phyloP scores from a whole-genome alignment of 2,329 filamentous ascomycete genomes.

The Pseudonectria foliicola region DNA sequence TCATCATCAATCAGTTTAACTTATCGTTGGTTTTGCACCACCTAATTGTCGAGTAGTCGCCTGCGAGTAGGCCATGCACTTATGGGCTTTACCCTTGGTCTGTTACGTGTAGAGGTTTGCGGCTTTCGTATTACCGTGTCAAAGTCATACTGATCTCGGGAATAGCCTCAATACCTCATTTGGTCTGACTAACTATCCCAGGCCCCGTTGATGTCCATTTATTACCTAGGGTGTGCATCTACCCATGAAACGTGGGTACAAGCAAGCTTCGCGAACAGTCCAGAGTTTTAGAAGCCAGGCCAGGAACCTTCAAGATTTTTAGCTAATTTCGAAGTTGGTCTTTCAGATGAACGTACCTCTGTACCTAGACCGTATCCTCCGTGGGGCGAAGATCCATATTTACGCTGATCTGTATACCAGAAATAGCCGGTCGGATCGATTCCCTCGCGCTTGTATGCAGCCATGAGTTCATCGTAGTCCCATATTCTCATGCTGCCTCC shows the following conservation, averaged over 20 bases:
- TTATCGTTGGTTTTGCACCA: no score
- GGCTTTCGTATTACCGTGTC: no score
- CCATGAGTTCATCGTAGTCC: constrained; percentile 79
- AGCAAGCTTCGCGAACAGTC: constrained; percentile 56
- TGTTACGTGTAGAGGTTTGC: no score
- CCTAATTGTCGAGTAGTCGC: no score
- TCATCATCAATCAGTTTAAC: no score
- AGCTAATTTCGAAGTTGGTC: background rate
- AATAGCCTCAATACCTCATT: no score
- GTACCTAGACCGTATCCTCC: constrained; percentile 87
- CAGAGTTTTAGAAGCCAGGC: constrained; percentile 57
- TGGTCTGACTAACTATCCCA: no score
- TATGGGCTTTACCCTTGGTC: no score
- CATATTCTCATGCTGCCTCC: constrained; percentile 94
- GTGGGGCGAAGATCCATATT: constrained; percentile 87
- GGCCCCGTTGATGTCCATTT: no score
- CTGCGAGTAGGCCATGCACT: no score
- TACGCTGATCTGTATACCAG: constrained; percentile 96
- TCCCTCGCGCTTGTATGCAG: constrained; percentile 75
- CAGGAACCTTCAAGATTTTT: constrained; percentile 37
- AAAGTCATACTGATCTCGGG: no score
- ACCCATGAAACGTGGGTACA: constrained; percentile 75
- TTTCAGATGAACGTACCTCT: constrained; percentile 37
- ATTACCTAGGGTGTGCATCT: constrained; percentile 60
- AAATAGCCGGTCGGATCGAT: constrained; percentile 82